Percentiles rank a stretch among this genome's conserved stretches.
Evolutionary conservation across 768 basidiomycete species (phyloP).

Genomic region (Podaxis rugospora): DNA sequence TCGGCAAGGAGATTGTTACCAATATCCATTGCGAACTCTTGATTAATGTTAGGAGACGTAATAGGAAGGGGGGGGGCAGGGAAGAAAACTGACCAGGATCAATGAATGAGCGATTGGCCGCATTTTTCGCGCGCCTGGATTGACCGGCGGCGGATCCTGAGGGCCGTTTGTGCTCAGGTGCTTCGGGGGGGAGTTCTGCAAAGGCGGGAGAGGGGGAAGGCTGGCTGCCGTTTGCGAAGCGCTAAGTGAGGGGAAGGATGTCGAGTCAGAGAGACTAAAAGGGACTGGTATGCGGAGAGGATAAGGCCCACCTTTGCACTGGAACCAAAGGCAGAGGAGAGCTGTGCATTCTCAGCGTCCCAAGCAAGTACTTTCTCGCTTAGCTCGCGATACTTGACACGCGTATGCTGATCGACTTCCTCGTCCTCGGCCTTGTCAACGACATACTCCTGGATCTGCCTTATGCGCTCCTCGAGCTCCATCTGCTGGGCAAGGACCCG

Average conservation of each 20-base stretch:
- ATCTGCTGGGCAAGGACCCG: slow-evolving; percentile 91
- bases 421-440: slow-evolving; percentile 11
- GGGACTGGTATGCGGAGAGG: not conserved
- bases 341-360: slow-evolving; percentile 75
- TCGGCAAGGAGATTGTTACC: slow-evolving; percentile 89
- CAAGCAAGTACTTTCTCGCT: slow-evolving; percentile 70
- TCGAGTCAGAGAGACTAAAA: not conserved
- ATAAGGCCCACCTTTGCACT: slow-evolving; percentile 19
- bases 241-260: slow-evolving; percentile 19
- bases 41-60: slow-evolving; percentile 11
- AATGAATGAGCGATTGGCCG: slow-evolving; percentile 76
- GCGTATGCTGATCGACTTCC: slow-evolving; percentile 49
- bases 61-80: not conserved
- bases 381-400: slow-evolving; percentile 72
- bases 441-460: slow-evolving; percentile 48
- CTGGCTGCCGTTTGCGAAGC: slow-evolving; percentile 37
- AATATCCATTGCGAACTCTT: slow-evolving; percentile 98
- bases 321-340: slow-evolving; percentile 67
- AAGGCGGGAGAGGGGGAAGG: slow-evolving; percentile 40
- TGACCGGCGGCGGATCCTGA: slow-evolving; percentile 76
- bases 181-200: slow-evolving; percentile 54
- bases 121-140: slow-evolving; percentile 86
- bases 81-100: slow-evolving; percentile 66
- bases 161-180: slow-evolving; percentile 57
- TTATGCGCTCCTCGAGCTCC: slow-evolving; percentile 86